Conservation (phyloP, 441 rosid species). For the Erysimum pusillum region DNA sequence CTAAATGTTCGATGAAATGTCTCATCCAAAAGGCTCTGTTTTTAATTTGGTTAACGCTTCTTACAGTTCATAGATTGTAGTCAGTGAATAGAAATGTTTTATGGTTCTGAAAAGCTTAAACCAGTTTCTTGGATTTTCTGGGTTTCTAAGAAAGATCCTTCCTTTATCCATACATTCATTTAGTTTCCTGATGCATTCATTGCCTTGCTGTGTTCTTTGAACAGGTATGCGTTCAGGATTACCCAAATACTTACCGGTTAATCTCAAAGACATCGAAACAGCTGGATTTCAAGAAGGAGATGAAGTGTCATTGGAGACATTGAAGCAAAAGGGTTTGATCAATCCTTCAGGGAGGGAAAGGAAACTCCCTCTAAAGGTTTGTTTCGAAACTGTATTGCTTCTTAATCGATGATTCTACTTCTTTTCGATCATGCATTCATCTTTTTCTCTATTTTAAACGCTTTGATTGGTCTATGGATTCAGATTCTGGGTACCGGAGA, state of each 20-base stretch:
- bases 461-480: slow-evolving; percentile 19
- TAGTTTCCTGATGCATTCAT: slow-evolving; percentile 20
- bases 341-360: slow-evolving; percentile 98
- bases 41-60: background rate
- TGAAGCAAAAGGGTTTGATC: slow-evolving; percentile 81
- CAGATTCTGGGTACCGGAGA: slow-evolving; percentile 89
- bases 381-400: background rate
- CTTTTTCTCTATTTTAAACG: background rate
- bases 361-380: slow-evolving; percentile 89
- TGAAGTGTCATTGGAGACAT: slow-evolving; percentile 82
- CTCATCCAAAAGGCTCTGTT: slow-evolving; percentile 5
- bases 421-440: background rate
- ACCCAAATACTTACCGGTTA: slow-evolving; percentile 82
- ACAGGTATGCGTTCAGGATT: slow-evolving; percentile 88
- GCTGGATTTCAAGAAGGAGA: slow-evolving; percentile 89
- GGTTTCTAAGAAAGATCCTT: slow-evolving; percentile 5
- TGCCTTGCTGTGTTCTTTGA: background rate
- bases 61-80: background rate
- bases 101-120: background rate
- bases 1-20: slow-evolving; percentile 41
- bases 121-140: background rate
- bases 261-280: slow-evolving; percentile 75
- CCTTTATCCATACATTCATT: background rate
- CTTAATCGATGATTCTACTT: background rate
- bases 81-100: background rate